Conservation (phyloP, 352 stramenopile species). For the Phytophthora litchii region DNA sequence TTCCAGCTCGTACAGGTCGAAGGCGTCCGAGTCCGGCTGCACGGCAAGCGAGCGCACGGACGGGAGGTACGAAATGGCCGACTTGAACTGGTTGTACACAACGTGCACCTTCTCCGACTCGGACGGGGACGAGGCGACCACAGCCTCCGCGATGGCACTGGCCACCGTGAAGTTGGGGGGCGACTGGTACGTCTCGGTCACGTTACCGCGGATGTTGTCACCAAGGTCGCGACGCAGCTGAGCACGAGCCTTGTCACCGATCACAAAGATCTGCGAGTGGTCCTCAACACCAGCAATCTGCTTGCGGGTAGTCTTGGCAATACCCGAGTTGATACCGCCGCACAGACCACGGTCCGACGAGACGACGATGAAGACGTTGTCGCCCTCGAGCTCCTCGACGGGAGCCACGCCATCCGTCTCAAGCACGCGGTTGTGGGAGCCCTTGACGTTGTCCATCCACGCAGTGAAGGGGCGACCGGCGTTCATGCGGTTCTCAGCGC, state of each 20-base stretch:
- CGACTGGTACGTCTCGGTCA: slow-evolving; percentile 81
- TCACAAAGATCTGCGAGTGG: slow-evolving; percentile 91
- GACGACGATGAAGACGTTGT: slow-evolving; percentile 95
- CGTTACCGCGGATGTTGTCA: slow-evolving; percentile 69
- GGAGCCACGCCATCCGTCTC: slow-evolving; percentile 90
- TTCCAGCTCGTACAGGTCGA: slow-evolving; percentile 97
- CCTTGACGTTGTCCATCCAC: slow-evolving; percentile 85
- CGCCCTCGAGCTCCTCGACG: slow-evolving; percentile 79
- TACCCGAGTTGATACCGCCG: slow-evolving; percentile 98
- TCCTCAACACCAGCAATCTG: slow-evolving; percentile 75
- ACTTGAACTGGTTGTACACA: slow-evolving; percentile 98
- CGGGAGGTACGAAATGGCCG: slow-evolving; percentile 95
- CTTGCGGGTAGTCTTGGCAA: slow-evolving; percentile 90
- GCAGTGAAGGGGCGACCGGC: slow-evolving; percentile 84
- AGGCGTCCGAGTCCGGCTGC: slow-evolving; percentile 63
- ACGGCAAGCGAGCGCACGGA: slow-evolving; percentile 85
- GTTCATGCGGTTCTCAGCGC: slow-evolving; percentile 93
- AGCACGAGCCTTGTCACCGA: slow-evolving; percentile 97
- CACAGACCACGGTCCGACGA: slow-evolving; percentile 99
- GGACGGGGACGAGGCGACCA: slow-evolving; percentile 63
- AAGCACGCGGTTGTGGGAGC: slow-evolving; percentile 74
- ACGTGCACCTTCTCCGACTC: slow-evolving; percentile 96
- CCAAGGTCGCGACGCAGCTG: slow-evolving; percentile 91
- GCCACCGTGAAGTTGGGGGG: slow-evolving; percentile 94
- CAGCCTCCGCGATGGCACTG: slow-evolving; percentile 89